Conservation (phyloP, 1,284 basidiomycete species). For the Cryptococcus maquisensis region DNA sequence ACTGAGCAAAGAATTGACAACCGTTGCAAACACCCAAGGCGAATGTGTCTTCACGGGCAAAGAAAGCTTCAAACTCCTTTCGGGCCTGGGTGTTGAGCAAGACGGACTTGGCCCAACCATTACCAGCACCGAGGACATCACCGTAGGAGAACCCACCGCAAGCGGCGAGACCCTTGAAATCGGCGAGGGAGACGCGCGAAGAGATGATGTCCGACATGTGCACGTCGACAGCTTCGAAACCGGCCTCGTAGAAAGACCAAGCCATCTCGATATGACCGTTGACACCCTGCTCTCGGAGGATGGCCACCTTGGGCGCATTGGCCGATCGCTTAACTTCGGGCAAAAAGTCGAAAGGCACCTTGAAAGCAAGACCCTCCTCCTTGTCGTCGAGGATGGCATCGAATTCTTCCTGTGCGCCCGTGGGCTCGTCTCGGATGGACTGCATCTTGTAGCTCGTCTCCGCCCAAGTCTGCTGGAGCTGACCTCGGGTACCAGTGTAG, state of each 20-base stretch:
- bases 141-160: conserved; percentile 99
- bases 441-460: conserved; percentile 95
- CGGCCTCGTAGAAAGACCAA: conserved; percentile 89
- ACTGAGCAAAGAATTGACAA: conserved; percentile 90
- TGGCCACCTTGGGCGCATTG: conserved; percentile 78
- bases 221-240: conserved; percentile 91
- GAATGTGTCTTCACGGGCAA: conserved; percentile 74
- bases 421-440: conserved; percentile 76
- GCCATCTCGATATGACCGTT: conserved; percentile 99
- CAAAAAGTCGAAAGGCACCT: conserved; percentile 61
- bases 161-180: conserved; percentile 84
- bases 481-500: conserved; percentile 63
- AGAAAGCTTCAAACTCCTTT: conserved; percentile 74
- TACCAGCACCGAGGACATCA: conserved; percentile 94
- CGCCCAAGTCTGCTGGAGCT: conserved; percentile 82
- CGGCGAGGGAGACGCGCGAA: conserved; percentile 60
- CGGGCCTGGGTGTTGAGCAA: conserved; percentile 72
- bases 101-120: conserved; percentile 94
- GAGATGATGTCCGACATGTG: conserved; percentile 96
- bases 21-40: conserved; percentile 96
- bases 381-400: conserved; percentile 67
- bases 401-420: conserved; percentile 76
- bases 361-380: conserved; percentile 67
- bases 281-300: conserved; percentile 95
- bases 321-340: conserved; percentile 42